Conservation (phyloP, 129 eudicot genomes). For the Chrysanthemum makinoi region DNA sequence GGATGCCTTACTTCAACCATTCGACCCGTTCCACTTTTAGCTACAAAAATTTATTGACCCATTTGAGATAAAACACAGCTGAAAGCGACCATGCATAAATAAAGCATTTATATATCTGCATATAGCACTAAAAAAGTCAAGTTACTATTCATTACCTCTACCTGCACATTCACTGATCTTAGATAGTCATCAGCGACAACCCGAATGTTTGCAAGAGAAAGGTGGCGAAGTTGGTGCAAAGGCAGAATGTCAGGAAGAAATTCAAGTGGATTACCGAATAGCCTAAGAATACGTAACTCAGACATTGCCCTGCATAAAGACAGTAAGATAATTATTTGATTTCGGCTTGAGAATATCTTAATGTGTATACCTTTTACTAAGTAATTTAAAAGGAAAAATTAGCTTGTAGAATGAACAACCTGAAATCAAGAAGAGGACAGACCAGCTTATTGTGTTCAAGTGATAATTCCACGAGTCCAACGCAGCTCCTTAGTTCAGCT, state of each 20-base stretch:
- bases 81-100: background rate
- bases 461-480: slow-evolving; percentile 84
- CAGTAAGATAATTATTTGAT: slow-evolving; percentile 25
- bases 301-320: slow-evolving; percentile 73
- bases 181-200: slow-evolving; percentile 85
- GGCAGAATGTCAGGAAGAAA: slow-evolving; percentile 94
- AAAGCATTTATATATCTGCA: background rate
- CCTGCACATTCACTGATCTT: slow-evolving; percentile 82
- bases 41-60: background rate
- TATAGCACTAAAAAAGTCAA: background rate
- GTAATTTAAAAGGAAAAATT: slow-evolving; percentile 10
- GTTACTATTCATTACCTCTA: slow-evolving; percentile 58
- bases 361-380: background rate
- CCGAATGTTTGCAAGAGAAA: slow-evolving; percentile 91
- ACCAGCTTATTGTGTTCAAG: slow-evolving; percentile 97
- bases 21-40: background rate
- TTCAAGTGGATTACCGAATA: slow-evolving; percentile 91
- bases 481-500: slow-evolving; percentile 86
- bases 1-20: background rate
- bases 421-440: slow-evolving; percentile 95
- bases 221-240: slow-evolving; percentile 83
- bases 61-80: background rate
- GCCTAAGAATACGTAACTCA: slow-evolving; percentile 78
- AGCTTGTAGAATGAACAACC: slow-evolving; percentile 38
- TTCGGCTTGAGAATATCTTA: background rate